Base-by-base conservation (phyloP, 2,329 filamentous ascomycete species). In the Coleophoma eucalyptorum region DNA sequence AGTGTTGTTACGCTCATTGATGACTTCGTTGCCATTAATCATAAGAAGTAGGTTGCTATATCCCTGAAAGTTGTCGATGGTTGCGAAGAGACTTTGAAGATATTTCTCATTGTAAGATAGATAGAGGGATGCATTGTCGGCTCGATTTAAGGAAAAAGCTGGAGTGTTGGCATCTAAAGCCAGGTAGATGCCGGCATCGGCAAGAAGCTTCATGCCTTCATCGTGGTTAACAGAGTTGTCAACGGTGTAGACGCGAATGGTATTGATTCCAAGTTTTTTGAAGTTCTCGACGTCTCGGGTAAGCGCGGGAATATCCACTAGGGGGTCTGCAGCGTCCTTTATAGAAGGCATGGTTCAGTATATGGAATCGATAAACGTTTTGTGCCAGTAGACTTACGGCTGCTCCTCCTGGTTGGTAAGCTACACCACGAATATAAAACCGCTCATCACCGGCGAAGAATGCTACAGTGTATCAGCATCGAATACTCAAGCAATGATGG, bases 91-190 rank as follows among this genome's bases (percentile, higher is more conserved):
- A 69, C 78, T 84, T 71, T 88, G 84, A 13, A 89, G 75, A 67
- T 89, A 89, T 53, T 78, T 79, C 55, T 78, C 75, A 68, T 88
- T 89, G 77, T 89, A 89, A 2, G 85, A 88, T n/a, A 65, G 58
- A 51, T 31, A 44, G 21, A 44, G 42, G 12, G 42, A 31, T 5
- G 71, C 70, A 45, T 84, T 83, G 19, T 78, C 69, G 45, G 70
- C 77, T 54, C 86, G 80, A 72, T 86, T 86, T 67, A 89, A 69
- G 3, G 84, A 87, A 73, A 88, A 88, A 56, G 80, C 76, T 55
- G 85, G 84, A n/a, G 81, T 84, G 75, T 88, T 87, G 69, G 87
- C 81, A 61, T 89, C 85, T 42, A 89, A 74, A 8, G 86, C 84
- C 34, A 89, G 76, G 75, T 89, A 89, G 72, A 89, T 89, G 56